Conservation (phyloP, 192 early-diverging fungal species). For the Phlyctochytrium arcticum region DNA sequence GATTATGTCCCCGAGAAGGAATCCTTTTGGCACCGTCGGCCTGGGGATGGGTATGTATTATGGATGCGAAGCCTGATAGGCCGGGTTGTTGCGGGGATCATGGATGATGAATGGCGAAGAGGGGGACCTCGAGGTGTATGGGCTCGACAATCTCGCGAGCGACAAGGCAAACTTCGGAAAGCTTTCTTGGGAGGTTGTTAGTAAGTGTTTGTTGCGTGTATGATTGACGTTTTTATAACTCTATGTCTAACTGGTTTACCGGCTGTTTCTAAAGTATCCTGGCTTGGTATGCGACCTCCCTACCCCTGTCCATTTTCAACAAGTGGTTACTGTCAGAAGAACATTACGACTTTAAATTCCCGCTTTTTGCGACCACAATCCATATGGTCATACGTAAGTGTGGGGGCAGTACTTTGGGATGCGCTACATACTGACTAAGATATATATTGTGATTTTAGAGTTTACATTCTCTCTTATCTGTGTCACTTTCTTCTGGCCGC, state of each 20-base stretch:
- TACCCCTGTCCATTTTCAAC: slow-evolving; percentile 82
- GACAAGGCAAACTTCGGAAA: not conserved
- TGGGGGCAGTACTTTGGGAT: not conserved
- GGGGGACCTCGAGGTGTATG: not conserved
- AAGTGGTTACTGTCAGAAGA: slow-evolving; percentile 86
- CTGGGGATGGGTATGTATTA: too few relatives aligned
- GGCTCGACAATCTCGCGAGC: not conserved
- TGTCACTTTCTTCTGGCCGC: slow-evolving; percentile 54
- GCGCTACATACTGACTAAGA: not conserved
- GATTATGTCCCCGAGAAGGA: too few relatives aligned
- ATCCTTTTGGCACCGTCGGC: too few relatives aligned
- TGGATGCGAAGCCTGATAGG: not conserved
- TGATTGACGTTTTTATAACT: not conserved
- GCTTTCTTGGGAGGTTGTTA: slow-evolving; percentile 6
- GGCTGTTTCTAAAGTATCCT: slow-evolving; percentile 20
- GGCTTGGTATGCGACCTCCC: slow-evolving; percentile 73
- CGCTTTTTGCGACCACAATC: slow-evolving; percentile 77
- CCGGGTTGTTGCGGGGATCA: not conserved
- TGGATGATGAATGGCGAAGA: not conserved
- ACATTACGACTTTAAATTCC: slow-evolving; percentile 79
- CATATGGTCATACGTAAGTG: slow-evolving; percentile 73
- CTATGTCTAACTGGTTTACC: not conserved
- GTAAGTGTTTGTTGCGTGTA: slow-evolving; percentile 6
- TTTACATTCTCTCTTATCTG: slow-evolving; percentile 52
- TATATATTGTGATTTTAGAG: slow-evolving; percentile 29